phyloP scores from a whole-genome alignment of 1,139 yeast genomes.

The Pichia sp. region DNA sequence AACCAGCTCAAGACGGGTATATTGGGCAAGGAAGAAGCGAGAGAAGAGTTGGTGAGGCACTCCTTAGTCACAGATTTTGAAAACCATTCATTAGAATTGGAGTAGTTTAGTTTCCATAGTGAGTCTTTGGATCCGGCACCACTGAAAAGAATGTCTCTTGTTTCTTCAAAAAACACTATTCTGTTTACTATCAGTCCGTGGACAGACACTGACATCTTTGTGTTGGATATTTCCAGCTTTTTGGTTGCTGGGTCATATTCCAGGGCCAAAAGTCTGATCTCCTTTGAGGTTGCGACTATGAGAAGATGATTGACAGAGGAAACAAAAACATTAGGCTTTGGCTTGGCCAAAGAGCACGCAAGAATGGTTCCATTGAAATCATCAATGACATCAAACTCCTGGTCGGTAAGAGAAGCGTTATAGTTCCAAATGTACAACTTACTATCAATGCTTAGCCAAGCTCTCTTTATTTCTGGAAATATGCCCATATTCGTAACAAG shows the following conservation, averaged over 20 bases:
- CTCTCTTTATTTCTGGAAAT: slow-evolving; percentile 73
- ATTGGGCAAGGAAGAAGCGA: slow-evolving; percentile 44
- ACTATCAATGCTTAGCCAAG: slow-evolving; percentile 86
- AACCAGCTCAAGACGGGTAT: slow-evolving; percentile 29
- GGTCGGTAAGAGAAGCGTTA: slow-evolving; percentile 45
- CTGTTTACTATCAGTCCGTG: slow-evolving; percentile 73
- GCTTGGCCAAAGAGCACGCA: slow-evolving; percentile 70
- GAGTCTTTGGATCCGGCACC: slow-evolving; percentile 75
- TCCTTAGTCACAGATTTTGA: slow-evolving; percentile 77
- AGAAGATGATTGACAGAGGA: slow-evolving; percentile 69
- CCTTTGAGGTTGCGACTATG: slow-evolving; percentile 74
- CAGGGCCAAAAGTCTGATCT: slow-evolving; percentile 72
- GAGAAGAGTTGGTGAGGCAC: slow-evolving; percentile 68
- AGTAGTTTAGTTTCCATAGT: slow-evolving; percentile 83
- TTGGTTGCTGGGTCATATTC: slow-evolving; percentile 41
- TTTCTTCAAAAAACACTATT: slow-evolving; percentile 53
- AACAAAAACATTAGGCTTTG: slow-evolving; percentile 76
- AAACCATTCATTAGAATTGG: slow-evolving; percentile 86
- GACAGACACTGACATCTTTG: slow-evolving; percentile 74
- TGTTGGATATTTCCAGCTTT: slow-evolving; percentile 69
- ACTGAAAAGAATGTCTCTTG: slow-evolving; percentile 79
- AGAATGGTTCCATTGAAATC: slow-evolving; percentile 76
- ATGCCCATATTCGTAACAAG: slow-evolving; percentile 71
- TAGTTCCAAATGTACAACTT: slow-evolving; percentile 83
- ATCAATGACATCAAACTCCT: slow-evolving; percentile 77